Base-by-base conservation (phyloP, 108 stramenopile species). In the Nitzschia putrida region DNA sequence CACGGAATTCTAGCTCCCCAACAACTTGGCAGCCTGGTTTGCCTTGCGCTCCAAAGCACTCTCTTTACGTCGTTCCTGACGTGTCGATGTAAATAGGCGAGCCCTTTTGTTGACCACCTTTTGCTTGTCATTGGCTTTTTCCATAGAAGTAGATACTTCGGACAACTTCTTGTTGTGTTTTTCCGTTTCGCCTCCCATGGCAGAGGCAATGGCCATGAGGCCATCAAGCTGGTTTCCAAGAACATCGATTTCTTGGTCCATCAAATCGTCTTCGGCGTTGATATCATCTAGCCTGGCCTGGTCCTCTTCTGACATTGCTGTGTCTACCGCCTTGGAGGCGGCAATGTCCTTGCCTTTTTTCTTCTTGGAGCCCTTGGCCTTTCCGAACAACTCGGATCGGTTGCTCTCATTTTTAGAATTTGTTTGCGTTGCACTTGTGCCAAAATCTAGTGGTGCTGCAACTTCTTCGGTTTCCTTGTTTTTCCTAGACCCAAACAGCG, bases 81-180 rank as follows among this genome's bases (percentile, higher is more conserved):
- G 63, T 5, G 43, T 64, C 41, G 45, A 45, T 3, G 63, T 47
- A 23, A 64, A 64, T 8, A 64, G 47, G 4, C 47, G 43, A 14
- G 63, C 47, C n/a, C 63, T 41, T 14, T 64, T 41, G 26, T 47
- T 47, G 8, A 49, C 29, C 1, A 49, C 45, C 22, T 47, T 39
- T 45, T 45, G 47, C 47, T 23, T 64, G 13, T 49, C 45, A 2
- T 47, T 49, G 44, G 44, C 8, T 21, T 44, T 64, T 7, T 64
- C 63, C 21, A 64, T 23, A 9, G 43, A 13, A 29, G 5, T 13
- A 14, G 43, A 13, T 1, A 64, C 24, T 23, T 21, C 16, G 44
- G 38, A 18, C 13, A 64, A 25, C 14, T 64, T 44, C 43, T 22
- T 24, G 38, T 64, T 39, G 2, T 64, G 63, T 4, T 64, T 23